phyloP scores from a whole-genome alignment of 768 basidiomycete genomes.

The Trametes cinnabarina region DNA sequence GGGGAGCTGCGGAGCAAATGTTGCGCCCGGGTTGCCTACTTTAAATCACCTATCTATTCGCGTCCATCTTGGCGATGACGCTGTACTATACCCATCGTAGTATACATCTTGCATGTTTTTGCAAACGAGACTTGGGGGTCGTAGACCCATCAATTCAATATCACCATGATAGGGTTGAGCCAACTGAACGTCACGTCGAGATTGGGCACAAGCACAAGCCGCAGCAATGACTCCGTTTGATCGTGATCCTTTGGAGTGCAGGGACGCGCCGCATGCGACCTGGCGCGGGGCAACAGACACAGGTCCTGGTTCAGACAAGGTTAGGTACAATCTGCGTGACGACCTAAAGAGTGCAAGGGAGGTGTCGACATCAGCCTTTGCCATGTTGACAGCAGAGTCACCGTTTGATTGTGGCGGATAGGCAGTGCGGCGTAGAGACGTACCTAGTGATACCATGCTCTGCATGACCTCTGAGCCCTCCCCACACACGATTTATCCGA shows the following conservation, averaged over 20 bases:
- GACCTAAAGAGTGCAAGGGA: not conserved
- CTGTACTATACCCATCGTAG: conserved; percentile 3
- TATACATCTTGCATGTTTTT: not conserved
- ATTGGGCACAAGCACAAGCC: not conserved
- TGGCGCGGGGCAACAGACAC: not conserved
- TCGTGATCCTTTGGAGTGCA: not conserved
- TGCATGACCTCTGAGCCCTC: not conserved
- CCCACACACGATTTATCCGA: not conserved
- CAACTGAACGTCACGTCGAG: not conserved
- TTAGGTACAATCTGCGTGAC: not conserved
- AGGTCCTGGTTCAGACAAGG: not conserved
- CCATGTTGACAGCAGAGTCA: not conserved
- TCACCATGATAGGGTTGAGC: not conserved
- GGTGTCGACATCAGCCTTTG: not conserved
- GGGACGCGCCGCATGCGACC: not conserved
- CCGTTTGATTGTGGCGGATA: conserved; percentile 6
- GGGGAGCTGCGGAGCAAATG: not conserved
- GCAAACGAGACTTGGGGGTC: not conserved
- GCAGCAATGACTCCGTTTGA: not conserved
- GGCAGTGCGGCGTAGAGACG: not conserved
- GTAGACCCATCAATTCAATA: not conserved
- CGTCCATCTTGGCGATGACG: not conserved
- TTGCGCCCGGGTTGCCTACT: not conserved
- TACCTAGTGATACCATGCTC: conserved; percentile 3
- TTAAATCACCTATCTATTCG: conserved; percentile 7